phyloP scores from a whole-genome alignment of 805 yeast species.

The Saccharomycopsis lassenensis region DNA sequence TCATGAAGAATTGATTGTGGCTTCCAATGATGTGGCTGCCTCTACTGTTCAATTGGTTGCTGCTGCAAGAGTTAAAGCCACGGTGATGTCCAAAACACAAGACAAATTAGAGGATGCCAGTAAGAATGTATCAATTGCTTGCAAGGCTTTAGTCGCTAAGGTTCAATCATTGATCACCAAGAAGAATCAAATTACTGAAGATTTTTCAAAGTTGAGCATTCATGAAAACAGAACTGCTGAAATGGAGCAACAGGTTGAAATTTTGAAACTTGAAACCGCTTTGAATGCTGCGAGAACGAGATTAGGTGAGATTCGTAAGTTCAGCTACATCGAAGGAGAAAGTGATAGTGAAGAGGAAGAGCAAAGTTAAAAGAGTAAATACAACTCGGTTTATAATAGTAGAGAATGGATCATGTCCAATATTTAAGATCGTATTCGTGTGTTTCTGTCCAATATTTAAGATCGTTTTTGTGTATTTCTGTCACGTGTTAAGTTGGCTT shows the following conservation, averaged over 20 bases:
- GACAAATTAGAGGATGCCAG: constrained; percentile 61
- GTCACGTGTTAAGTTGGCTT: no score
- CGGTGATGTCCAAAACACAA: constrained; percentile 65
- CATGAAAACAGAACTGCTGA: constrained; percentile 79
- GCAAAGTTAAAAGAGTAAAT: neutral
- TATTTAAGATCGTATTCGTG: no score
- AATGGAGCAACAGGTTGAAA: constrained; percentile 90
- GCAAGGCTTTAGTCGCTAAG: constrained; percentile 57
- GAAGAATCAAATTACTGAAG: constrained; percentile 28
- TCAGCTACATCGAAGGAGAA: constrained; percentile 57
- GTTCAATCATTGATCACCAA: constrained; percentile 50
- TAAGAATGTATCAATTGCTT: constrained; percentile 61
- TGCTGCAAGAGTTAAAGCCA: constrained; percentile 79
- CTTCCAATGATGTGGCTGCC: constrained; percentile 86
- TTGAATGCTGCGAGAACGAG: constrained; percentile 64
- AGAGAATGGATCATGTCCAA: neutral
- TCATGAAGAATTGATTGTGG: constrained; percentile 78
- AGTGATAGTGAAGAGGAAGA: constrained; percentile 30
- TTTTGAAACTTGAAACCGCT: constrained; percentile 69
- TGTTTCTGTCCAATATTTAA: no score
- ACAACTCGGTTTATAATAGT: neutral
- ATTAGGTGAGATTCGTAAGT: constrained; percentile 74
- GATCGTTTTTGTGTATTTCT: no score
- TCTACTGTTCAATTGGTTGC: constrained; percentile 89
- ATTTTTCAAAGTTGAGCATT: constrained; percentile 55